A percentile compares a stretch with the other conserved stretches of the same genome.
These are phyloP conservation scores for Marasmius tenuissimus DNA, from an alignment of 1,284 basidiomycete genomes.

Conservation along the genomic window DNA sequence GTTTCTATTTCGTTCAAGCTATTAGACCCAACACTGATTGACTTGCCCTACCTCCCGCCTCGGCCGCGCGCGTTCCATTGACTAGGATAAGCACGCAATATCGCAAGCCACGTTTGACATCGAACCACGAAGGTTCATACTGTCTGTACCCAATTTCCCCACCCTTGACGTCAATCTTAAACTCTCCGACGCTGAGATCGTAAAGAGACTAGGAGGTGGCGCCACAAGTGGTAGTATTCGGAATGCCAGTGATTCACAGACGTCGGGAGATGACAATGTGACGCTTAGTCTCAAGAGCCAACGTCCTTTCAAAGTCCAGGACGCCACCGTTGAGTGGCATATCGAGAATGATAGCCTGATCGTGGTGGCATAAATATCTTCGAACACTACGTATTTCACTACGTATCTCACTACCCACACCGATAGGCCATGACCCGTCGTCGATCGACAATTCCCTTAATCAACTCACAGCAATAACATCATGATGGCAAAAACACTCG, in stretches of 20 bases:
- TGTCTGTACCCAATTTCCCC: conserved; percentile 47
- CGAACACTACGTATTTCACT: background rate
- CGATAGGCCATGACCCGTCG: too few species aligned
- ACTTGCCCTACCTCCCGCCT: background rate
- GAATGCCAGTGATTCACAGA: conserved; percentile 26
- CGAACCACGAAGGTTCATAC: conserved; percentile 53
- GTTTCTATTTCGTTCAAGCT: background rate
- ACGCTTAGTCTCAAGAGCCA: conserved; percentile 52
- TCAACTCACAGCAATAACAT: too few species aligned
- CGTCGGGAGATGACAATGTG: background rate
- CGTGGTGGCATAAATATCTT: conserved; percentile 17
- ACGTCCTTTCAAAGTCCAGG: conserved; percentile 57
- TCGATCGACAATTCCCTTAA: too few species aligned
- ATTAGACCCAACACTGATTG: background rate
- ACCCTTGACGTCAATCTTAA: conserved; percentile 56
- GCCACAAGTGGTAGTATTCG: conserved; percentile 1
- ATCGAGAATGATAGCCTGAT: conserved; percentile 50
- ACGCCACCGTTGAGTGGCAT: conserved; percentile 63
- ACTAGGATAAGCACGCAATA: conserved; percentile 24
- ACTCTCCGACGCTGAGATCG: conserved; percentile 50
- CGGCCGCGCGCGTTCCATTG: background rate
- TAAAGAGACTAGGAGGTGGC: conserved; percentile 19
- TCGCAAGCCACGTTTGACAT: conserved; percentile 55
- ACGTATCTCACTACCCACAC: too few species aligned
- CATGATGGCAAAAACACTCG: too few species aligned